Base-by-base conservation (phyloP, 371 early-diverging fungal genomes). In the Syncephalastrum sp. region DNA sequence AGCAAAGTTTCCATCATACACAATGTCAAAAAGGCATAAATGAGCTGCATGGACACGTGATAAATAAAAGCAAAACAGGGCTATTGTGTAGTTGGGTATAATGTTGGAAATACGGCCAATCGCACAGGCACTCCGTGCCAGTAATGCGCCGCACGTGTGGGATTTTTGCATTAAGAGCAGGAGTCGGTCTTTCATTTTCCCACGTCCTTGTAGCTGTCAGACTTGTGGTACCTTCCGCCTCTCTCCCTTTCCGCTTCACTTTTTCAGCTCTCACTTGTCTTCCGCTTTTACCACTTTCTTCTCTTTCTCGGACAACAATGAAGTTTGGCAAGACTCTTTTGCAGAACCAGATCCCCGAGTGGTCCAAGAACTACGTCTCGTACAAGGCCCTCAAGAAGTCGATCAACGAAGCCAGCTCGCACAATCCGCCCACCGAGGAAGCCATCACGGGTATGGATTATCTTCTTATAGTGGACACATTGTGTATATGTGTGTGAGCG, bases 321-420 rank as follows among this genome's bases (percentile, higher is more conserved):
- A 90, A 90, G 72, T 90, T 89, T 64, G 88, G 90, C 59, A 87
- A 87, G 59, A 78, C 83, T 4, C 61, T 87, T 3, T 45, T 69
- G 43, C 68, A 75, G 50, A 83, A 80, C 58, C 86, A 87, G 65
- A 79, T 84, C 57, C 85, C 87, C 47, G 90, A 89, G 63, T 89
- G 90, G 90, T 72, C 82, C 27, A 73, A 70, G 65, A 78, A 86
- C 53, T 89, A 89, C 43, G 50, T 89, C 19, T 67, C 74, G 10
- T 88, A 88, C 68, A 90, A 90, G 59, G 58, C 77, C 4, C 75
- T 88, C 14, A 90, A 90, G 58, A 75, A 77, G 50, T 68, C 74
- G n/a, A 85, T 90, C 63, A 86, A 85, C 53, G 71, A 77, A 53
- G 79, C 82, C 4, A 67, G 70, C 13, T 64, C 63, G 3, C 53